Conservation (phyloP, 1,284 basidiomycete genomes). For the Entoloma clypeatum region DNA sequence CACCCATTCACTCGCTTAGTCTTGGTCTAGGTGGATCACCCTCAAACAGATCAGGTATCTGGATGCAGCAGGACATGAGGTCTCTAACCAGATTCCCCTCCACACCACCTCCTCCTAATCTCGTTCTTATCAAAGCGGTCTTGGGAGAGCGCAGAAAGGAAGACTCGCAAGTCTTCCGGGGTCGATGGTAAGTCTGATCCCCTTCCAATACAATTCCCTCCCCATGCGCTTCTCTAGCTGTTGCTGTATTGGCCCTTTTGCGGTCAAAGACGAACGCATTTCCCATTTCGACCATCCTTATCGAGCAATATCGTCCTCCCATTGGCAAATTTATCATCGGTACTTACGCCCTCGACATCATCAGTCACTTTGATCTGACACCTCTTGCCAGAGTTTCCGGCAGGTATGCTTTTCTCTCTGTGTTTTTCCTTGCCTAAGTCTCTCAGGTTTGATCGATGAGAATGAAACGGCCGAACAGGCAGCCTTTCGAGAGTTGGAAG, state of each 20-base stretch:
- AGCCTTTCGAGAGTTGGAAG: conserved; percentile 82
- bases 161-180: conserved; percentile 67
- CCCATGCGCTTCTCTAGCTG: conserved; percentile 47
- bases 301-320: conserved; percentile 87
- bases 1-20: conserved; percentile 4
- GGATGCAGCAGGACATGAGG: conserved; percentile 73
- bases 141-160: conserved; percentile 86
- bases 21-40: conserved; percentile 59
- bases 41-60: conserved; percentile 71
- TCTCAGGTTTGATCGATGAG: conserved; percentile 74
- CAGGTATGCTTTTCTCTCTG: conserved; percentile 41
- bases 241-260: conserved; percentile 80
- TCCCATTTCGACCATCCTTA: conserved; percentile 71
- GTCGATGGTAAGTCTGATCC: conserved; percentile 63
- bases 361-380: conserved; percentile 1
- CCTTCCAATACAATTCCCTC: conserved; percentile 3
- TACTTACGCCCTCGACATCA: conserved; percentile 25
- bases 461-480: conserved; percentile 72
- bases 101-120: not conserved
- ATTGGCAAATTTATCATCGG: conserved; percentile 73
- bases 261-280: conserved; percentile 67
- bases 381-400: conserved; percentile 67
- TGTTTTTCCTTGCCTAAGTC: not conserved
- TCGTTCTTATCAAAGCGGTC: conserved; percentile 45
- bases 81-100: conserved; percentile 26